Evolutionary conservation across 352 stramenopile species (phyloP), one percentile per base, ranked within the genome.

Genomic region (Aphanomyces astaci): DNA sequence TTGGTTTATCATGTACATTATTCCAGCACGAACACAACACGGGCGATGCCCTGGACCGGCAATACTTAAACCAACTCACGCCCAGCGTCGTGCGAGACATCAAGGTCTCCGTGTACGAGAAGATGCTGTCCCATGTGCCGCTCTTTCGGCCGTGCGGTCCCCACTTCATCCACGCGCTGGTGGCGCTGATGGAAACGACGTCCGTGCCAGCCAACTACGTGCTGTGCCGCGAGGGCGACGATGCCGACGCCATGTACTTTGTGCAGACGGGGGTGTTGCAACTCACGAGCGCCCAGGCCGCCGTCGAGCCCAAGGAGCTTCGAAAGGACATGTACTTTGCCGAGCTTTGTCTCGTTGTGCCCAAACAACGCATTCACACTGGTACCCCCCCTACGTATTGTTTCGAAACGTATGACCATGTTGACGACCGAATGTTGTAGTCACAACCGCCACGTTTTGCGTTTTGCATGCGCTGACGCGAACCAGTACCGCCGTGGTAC

Each of bases 161-260:
- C 3, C 76, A 79, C 17, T 89, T 89, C 30, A 76, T 89, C 57
- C 75, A 81, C 32, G 81, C 79, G 4, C 73, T 85, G 24, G 76
- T 78, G 2, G 75, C 75, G 30, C 43, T 89, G 4, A 64, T 89
- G n/a, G 81, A 89, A 46, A 69, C 80, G n/a, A 70, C 86, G 31
- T 76, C 79, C 7, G 74, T 79, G 22, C 79, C 81, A 0, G 79
- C 78, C 0, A 78, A 82, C 22, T 76, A 78, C 59, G 63, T 79
- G 51, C 73, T 89, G 32, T 89, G 87, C 66, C 67, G 69, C 19
- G 64, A 70, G 0, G 81, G 81, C 1, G 81, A 89, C 25, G 75
- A 81, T n/a, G 81, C 78, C 27, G 75, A 89, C 57, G 81, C 79
- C 2, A 86, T 89, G 78, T 89, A 87, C 46, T 76, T 89, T 22